Percentiles rank a stretch among this genome's conserved stretches.
These are phyloP conservation scores for Nitzschia sp. DNA, from an alignment of 108 stramenopile genomes.

Conservation along the genomic window DNA sequence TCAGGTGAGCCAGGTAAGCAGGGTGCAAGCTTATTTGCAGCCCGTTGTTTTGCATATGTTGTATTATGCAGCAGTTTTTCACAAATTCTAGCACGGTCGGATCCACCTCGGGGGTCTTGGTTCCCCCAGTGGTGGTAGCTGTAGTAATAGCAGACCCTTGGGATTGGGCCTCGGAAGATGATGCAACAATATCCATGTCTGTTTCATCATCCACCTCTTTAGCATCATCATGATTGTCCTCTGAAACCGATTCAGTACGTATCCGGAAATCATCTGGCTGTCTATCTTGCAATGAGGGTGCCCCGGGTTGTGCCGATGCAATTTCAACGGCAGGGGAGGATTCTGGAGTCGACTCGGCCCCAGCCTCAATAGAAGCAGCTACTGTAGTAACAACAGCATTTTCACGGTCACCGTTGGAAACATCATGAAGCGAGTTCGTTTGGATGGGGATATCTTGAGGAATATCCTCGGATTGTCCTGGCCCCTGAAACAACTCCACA, in stretches of 20 bases:
- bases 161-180: conserved; percentile 19
- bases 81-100: too few relatives aligned
- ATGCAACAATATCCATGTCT: conserved; percentile 2
- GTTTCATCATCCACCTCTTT: conserved; percentile 6
- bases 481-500: too few relatives aligned
- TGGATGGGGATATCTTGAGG: too few relatives aligned
- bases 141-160: conserved; percentile 2
- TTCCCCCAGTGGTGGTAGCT: not conserved
- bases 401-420: not conserved
- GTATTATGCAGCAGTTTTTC: too few relatives aligned
- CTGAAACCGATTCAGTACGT: not conserved
- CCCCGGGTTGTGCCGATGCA: too few relatives aligned
- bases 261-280: not conserved
- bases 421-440: too few relatives aligned
- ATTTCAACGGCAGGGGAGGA: too few relatives aligned
- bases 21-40: conserved; percentile 18
- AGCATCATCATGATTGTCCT: not conserved
- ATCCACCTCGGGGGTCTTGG: too few relatives aligned
- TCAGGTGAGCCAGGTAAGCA: conserved; percentile 8
- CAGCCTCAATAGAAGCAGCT: not conserved
- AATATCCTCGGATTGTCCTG: too few relatives aligned
- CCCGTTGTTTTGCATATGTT: too few relatives aligned
- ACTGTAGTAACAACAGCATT: not conserved
- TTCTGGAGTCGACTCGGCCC: too few relatives aligned
- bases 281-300: too few relatives aligned